phyloP scores from a whole-genome alignment of 2,329 filamentous ascomycete species.

The Cyanodermella asteris region DNA sequence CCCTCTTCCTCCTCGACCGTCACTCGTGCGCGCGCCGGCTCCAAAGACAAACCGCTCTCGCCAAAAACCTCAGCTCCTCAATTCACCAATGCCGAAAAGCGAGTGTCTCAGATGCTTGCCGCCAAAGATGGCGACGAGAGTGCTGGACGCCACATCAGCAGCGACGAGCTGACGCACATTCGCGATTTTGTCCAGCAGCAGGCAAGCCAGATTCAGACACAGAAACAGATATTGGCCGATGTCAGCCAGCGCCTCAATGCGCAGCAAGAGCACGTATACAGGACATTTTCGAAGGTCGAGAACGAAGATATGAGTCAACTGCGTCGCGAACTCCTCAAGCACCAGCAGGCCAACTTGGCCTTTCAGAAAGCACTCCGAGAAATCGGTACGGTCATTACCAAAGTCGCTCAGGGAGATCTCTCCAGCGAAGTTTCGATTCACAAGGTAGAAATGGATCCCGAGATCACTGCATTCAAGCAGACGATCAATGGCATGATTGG shows the following conservation, averaged over 20 bases:
- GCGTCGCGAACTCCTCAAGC: conserved; percentile 85
- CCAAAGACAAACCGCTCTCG: too few relatives aligned
- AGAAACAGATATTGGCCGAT: conserved; percentile 65
- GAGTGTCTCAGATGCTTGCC: conserved; percentile 15
- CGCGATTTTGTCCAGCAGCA: conserved; percentile 85
- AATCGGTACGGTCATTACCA: conserved; percentile 92
- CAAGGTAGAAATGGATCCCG: conserved; percentile 87
- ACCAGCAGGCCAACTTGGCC: conserved; percentile 92
- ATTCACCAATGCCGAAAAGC: conserved; percentile 23
- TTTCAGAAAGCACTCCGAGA: conserved; percentile 95
- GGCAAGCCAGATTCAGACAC: conserved; percentile 72
- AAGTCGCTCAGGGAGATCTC: conserved; percentile 81
- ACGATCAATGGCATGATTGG: conserved; percentile 99
- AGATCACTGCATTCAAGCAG: conserved; percentile 93
- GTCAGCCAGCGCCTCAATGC: conserved; percentile 70
- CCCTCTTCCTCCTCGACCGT: conserved; percentile 41
- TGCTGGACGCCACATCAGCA: conserved; percentile 46
- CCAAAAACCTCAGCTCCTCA: conserved; percentile 22
- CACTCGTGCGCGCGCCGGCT: conserved; percentile 26
- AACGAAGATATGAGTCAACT: conserved; percentile 70
- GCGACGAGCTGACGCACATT: conserved; percentile 66
- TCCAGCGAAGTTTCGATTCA: conserved; percentile 96
- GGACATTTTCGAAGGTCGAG: conserved; percentile 62
- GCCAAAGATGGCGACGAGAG: conserved; percentile 18
- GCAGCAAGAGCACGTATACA: conserved; percentile 68